These are phyloP conservation scores for Globisporangium barbulae DNA, from an alignment of 352 stramenopile species.

Conservation along the genomic window DNA sequence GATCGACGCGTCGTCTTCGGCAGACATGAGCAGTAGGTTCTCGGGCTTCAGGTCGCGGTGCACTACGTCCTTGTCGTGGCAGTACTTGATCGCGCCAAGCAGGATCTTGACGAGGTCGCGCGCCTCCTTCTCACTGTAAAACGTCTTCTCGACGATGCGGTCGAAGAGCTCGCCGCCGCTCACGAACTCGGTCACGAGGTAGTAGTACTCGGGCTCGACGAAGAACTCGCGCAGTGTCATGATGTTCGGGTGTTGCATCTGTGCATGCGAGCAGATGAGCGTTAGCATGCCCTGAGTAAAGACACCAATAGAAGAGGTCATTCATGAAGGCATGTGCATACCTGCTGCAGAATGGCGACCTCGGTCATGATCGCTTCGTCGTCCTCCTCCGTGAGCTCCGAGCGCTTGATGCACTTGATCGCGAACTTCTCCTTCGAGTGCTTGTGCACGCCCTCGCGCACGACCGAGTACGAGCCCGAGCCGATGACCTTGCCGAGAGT, in stretches of 20 bases:
- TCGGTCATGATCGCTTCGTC: constrained; percentile 76
- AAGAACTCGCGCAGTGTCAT: constrained; percentile 91
- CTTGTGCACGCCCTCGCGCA: constrained; percentile 82
- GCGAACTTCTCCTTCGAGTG: constrained; percentile 78
- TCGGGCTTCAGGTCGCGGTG: constrained; percentile 84
- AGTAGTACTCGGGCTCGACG: constrained; percentile 84
- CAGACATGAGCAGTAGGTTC: constrained; percentile 84
- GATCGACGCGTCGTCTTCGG: constrained; percentile 85
- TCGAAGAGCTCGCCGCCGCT: constrained; percentile 88
- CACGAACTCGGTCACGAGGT: constrained; percentile 88
- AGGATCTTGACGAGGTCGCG: constrained; percentile 80
- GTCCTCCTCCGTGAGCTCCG: constrained; percentile 71
- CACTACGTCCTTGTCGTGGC: constrained; percentile 84
- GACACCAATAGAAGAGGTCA: background rate
- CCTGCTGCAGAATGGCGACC: constrained; percentile 73
- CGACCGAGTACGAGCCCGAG: constrained; percentile 88
- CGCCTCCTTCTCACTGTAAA: constrained; percentile 86
- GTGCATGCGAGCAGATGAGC: background rate
- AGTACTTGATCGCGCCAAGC: constrained; percentile 81
- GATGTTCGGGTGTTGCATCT: constrained; percentile 89
- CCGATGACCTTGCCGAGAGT: constrained; percentile 81
- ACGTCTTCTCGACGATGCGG: constrained; percentile 86
- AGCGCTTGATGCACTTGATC: constrained; percentile 91
- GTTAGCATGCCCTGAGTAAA: background rate
- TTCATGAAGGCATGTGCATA: constrained; percentile 7